Evolutionary conservation across 2,329 filamentous ascomycete species (phyloP).

Genomic region (Verticillium albo-atrum): DNA sequence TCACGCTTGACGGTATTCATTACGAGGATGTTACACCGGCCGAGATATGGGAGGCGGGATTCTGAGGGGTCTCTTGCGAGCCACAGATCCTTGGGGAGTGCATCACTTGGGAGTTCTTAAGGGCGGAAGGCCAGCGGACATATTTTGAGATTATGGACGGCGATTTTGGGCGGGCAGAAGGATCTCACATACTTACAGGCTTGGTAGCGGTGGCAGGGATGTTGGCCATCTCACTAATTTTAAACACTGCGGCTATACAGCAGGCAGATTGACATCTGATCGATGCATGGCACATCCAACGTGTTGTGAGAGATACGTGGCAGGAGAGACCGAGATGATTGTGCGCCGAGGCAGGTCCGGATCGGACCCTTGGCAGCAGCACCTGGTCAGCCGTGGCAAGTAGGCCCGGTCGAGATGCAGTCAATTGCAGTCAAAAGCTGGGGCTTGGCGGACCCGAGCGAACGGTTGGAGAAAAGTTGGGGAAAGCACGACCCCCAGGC

Average conservation of each 20-base stretch:
- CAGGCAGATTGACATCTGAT: too few species aligned
- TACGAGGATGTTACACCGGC: neutral
- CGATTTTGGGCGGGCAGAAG: neutral
- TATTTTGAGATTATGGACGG: neutral
- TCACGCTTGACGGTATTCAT: slow-evolving; percentile 11
- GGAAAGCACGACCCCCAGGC: neutral
- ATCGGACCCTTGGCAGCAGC: too few species aligned
- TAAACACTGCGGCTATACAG: too few species aligned
- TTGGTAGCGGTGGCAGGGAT: too few species aligned
- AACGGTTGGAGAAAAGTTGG: slow-evolving; percentile 3
- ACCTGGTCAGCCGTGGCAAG: neutral
- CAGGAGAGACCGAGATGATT: too few species aligned
- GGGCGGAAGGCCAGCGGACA: neutral
- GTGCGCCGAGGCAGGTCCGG: too few species aligned
- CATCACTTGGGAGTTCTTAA: neutral
- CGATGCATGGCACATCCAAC: too few species aligned
- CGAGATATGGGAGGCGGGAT: neutral
- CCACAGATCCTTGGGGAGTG: neutral
- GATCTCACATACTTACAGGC: too few species aligned
- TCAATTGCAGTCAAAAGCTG: neutral
- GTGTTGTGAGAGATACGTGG: too few species aligned
- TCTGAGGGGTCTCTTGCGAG: neutral
- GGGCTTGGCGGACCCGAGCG: neutral
- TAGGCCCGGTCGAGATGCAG: neutral
- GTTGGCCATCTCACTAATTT: too few species aligned